Evolutionary conservation across 768 basidiomycete genomes (phyloP).

Genomic region (Trametes cinnabarina): DNA sequence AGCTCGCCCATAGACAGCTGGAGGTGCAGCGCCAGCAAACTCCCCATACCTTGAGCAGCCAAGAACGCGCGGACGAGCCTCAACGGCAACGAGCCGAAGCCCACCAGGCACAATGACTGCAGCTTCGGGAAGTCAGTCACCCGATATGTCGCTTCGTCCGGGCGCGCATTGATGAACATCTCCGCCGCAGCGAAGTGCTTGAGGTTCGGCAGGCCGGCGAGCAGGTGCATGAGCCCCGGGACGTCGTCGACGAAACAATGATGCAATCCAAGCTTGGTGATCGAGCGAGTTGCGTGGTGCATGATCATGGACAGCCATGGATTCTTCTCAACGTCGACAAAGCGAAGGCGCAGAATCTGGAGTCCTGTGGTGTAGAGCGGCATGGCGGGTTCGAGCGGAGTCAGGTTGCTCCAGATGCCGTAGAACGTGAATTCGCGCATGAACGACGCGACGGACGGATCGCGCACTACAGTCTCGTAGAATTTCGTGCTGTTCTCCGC

Average conservation of each 20-base stretch:
- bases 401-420: neutral
- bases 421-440: conserved; percentile 13
- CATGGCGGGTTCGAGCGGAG: neutral
- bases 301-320: neutral
- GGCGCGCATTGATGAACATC: neutral
- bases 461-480: neutral
- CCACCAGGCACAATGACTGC: neutral
- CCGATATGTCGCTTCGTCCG: neutral
- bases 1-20: neutral
- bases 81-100: neutral
- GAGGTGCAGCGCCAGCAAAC: neutral
- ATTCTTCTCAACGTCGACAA: neutral
- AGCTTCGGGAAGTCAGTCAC: neutral
- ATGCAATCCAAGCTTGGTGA: neutral
- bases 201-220: neutral
- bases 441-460: conserved; percentile 9
- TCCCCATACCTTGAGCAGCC: neutral
- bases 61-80: neutral
- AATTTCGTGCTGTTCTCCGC: neutral
- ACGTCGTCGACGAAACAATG: neutral
- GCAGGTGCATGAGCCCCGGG: neutral
- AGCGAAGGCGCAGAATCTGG: neutral
- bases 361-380: neutral
- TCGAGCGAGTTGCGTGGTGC: neutral
- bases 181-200: neutral